Base-by-base conservation (phyloP, 73 alveolate genomes). In the Paramecium biaurelia region DNA sequence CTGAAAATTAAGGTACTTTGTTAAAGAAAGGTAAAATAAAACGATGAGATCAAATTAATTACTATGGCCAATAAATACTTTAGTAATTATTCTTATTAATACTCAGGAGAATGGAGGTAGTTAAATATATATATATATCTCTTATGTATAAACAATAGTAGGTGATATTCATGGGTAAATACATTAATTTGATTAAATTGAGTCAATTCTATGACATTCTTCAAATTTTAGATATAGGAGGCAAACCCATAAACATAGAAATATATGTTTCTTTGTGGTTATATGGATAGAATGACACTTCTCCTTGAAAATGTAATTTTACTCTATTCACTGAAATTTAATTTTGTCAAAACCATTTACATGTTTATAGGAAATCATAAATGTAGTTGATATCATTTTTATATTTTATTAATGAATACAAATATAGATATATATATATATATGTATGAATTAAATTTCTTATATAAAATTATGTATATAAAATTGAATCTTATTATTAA, bases 81-180 rank as follows among this genome's bases (percentile, higher is more conserved):
- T 34, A 87, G 89, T 87, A 87, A 32, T 14, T 7, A 21, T 24
- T 11, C 11, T 7, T 7, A 41, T 12, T 5, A 41, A 28, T 85
- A 14, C 1, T 20, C 1, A 20, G 68, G 96, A 76, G 67, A 76
- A 76, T 76, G 99, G 96, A 86, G 97, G 98, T n/a, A 97, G 96
- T 63, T 87, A 96, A 35, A 23, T 95, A 37, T 86, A 85, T 67
- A 56, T 95, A 2, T 32, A 32, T n/a, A n/a, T n/a, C 30, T 74
- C 57, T 42, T 97, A 97, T 68, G 98, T 99, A 42, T 72, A 96
- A 24, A 95, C 92, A 14, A 92, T 97, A 49, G 98, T 98, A 57
- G 99, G 98, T 10, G 99, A 97, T 92, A 92, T 94, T 5, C 98
- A 96, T 93, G 93, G 67, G 68, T 41, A 32, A 5, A 45, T 56